A percentile compares a stretch with the other conserved stretches of the same genome.
These are phyloP conservation scores for Conringia planisiliqua DNA, from an alignment of 345 rosid genomes.

Conservation along the genomic window DNA sequence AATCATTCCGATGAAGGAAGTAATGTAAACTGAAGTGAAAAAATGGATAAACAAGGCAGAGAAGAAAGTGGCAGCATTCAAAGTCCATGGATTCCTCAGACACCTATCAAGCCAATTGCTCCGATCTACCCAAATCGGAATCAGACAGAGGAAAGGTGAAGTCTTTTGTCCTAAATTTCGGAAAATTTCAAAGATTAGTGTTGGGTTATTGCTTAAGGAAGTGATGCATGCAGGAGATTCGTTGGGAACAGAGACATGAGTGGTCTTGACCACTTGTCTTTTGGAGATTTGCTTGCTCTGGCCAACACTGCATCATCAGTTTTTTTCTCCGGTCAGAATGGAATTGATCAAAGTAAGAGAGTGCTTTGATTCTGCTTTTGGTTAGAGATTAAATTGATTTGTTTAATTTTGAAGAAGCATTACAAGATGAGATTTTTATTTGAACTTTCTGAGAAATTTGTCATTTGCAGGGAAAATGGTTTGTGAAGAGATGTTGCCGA, in stretches of 20 bases:
- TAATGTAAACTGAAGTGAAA: neutral
- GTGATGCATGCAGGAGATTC: conserved; percentile 28
- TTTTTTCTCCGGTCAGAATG: neutral
- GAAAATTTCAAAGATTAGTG: neutral
- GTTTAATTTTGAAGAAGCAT: neutral
- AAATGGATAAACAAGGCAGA: conserved; percentile 21
- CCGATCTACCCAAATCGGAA: conserved; percentile 30
- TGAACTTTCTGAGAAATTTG: neutral
- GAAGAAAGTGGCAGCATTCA: conserved; percentile 33
- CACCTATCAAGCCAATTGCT: conserved; percentile 43
- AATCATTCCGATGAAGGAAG: neutral
- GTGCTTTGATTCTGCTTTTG: neutral
- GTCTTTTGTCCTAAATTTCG: neutral
- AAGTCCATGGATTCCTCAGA: conserved; percentile 47
- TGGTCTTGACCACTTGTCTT: conserved; percentile 34
- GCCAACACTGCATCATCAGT: conserved; percentile 47
- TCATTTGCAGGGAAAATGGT: neutral
- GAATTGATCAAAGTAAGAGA: conserved; percentile 5
- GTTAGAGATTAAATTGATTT: neutral
- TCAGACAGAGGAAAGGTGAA: conserved; percentile 30
- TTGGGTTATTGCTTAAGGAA: neutral
- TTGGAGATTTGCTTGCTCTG: conserved; percentile 48
- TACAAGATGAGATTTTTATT: neutral
- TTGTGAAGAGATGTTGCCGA: conserved; percentile 23
- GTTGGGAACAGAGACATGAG: conserved; percentile 15